Evolutionary conservation across 23 red algal genomes (phyloP).

Genomic region (Gracilaria domingensis): DNA sequence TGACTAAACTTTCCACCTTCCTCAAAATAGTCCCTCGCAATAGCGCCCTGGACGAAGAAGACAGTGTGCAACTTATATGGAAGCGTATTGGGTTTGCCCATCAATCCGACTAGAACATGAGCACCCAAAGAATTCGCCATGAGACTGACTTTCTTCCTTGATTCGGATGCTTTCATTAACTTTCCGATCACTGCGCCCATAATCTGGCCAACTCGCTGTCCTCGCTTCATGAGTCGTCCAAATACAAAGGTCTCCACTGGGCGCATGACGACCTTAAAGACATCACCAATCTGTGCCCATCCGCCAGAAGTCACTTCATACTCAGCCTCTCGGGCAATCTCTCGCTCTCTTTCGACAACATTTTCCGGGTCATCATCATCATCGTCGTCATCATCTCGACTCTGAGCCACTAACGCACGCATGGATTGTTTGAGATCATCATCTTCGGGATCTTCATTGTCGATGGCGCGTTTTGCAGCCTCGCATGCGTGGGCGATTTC

Average conservation of each 20-base stretch:
- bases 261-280: slow-evolving; percentile 15
- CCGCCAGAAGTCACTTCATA: neutral
- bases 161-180: slow-evolving; percentile 41
- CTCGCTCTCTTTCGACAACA: slow-evolving; percentile 13
- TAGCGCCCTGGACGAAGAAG: slow-evolving; percentile 75
- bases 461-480: slow-evolving; percentile 46
- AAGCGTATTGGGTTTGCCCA: slow-evolving; percentile 25
- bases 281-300: neutral
- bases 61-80: slow-evolving; percentile 71
- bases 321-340: slow-evolving; percentile 5
- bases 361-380: slow-evolving; percentile 54
- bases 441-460: slow-evolving; percentile 64
- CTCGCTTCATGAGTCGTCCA: slow-evolving; percentile 61
- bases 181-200: slow-evolving; percentile 62
- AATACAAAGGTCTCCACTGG: slow-evolving; percentile 58
- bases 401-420: slow-evolving; percentile 14
- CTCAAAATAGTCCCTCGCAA: slow-evolving; percentile 31
- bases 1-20: slow-evolving; percentile 12
- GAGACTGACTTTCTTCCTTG: slow-evolving; percentile 47
- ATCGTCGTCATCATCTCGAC: slow-evolving; percentile 50
- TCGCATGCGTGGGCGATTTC: slow-evolving; percentile 50
- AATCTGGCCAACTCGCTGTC: slow-evolving; percentile 37
- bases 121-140: slow-evolving; percentile 74
- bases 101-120: slow-evolving; percentile 51
- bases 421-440: slow-evolving; percentile 45